Evolutionary conservation across 192 early-diverging fungal species (phyloP).

Genomic region (Radiomyces spectabilis): DNA sequence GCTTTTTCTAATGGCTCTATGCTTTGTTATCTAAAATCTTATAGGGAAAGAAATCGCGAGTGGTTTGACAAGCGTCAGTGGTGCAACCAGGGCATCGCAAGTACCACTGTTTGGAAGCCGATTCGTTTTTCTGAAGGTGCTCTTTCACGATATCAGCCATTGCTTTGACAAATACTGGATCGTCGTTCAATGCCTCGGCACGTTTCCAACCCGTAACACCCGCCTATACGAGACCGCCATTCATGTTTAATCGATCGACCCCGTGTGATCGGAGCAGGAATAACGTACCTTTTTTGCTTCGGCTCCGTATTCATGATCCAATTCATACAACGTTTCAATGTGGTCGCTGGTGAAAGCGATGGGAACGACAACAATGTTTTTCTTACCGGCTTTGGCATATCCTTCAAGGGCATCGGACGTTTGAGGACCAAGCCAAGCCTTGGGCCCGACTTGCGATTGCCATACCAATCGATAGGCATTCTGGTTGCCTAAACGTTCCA

Average conservation of each 20-base stretch:
- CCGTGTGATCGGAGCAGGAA: too few species aligned
- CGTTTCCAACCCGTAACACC: slow-evolving; percentile 82
- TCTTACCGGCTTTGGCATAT: slow-evolving; percentile 68
- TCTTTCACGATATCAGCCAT: slow-evolving; percentile 80
- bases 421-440: slow-evolving; percentile 88
- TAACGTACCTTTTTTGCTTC: slow-evolving; percentile 67
- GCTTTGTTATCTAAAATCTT: neutral
- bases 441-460: slow-evolving; percentile 93
- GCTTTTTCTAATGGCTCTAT: too few species aligned
- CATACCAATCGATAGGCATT: slow-evolving; percentile 89
- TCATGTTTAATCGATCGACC: too few species aligned
- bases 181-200: slow-evolving; percentile 87
- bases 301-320: slow-evolving; percentile 90
- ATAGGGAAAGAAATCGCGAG: slow-evolving; percentile 55
- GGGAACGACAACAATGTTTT: slow-evolving; percentile 80
- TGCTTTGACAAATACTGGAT: slow-evolving; percentile 84
- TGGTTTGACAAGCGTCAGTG: slow-evolving; percentile 54
- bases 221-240: slow-evolving; percentile 33
- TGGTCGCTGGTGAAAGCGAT: slow-evolving; percentile 97
- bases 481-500: slow-evolving; percentile 57
- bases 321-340: slow-evolving; percentile 94
- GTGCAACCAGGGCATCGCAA: slow-evolving; percentile 70
- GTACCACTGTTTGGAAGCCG: slow-evolving; percentile 43
- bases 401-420: slow-evolving; percentile 75
- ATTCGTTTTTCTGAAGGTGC: slow-evolving; percentile 52